A percentile compares a stretch with the other conserved stretches of the same genome.
Conservation (phyloP, 371 early-diverging fungal genomes). For the Rhizopus microsporus region DNA sequence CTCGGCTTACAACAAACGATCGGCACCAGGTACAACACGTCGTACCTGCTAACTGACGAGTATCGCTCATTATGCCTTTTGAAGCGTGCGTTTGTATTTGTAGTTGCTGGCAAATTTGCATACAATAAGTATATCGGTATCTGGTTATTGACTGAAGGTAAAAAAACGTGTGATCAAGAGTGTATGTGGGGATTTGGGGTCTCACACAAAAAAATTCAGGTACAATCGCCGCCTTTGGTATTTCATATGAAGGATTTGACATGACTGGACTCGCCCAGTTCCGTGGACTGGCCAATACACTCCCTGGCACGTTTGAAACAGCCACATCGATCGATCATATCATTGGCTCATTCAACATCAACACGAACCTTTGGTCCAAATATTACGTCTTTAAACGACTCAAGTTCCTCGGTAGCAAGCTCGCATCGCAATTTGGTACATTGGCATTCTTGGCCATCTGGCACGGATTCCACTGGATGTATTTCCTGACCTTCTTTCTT, state of each 20-base stretch:
- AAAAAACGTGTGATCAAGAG: background rate
- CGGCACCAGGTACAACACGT: conserved; percentile 49
- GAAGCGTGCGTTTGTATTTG: conserved; percentile 45
- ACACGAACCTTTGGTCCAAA: conserved; percentile 77
- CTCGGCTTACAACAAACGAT: conserved; percentile 54
- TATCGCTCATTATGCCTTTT: conserved; percentile 42
- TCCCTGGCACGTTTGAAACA: conserved; percentile 46
- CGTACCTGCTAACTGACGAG: conserved; percentile 53
- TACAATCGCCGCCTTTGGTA: conserved; percentile 61
- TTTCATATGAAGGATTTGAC: conserved; percentile 65
- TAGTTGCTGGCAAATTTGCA: conserved; percentile 59
- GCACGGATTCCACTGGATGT: conserved; percentile 73
- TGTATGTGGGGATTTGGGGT: background rate
- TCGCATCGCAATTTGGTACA: conserved; percentile 59
- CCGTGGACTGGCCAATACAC: conserved; percentile 65
- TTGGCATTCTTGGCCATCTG: conserved; percentile 73
- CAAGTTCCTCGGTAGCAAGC: conserved; percentile 66
- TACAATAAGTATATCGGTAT: conserved; percentile 72
- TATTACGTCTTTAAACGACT: conserved; percentile 74
- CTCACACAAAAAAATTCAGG: conserved; percentile 31
- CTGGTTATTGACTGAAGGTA: conserved; percentile 71
- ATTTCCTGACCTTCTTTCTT: conserved; percentile 62
- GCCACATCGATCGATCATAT: conserved; percentile 63
- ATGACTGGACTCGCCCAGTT: conserved; percentile 49
- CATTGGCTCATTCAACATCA: conserved; percentile 70